Conservation (phyloP, 148 eudicot species). For the Cornus kousa region DNA sequence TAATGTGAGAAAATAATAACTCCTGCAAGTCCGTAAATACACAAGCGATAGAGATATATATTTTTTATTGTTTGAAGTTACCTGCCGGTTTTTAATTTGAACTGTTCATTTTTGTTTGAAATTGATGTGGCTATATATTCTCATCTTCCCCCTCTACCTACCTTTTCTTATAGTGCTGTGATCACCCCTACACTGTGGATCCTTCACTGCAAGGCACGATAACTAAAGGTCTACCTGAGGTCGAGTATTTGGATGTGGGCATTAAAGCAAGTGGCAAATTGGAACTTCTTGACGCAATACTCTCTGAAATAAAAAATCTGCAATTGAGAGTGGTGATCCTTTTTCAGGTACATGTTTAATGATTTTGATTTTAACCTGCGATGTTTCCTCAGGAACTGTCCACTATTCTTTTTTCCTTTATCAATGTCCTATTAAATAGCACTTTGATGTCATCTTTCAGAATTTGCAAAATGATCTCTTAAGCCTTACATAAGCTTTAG, state of each 20-base stretch:
- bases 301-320: constrained; percentile 47
- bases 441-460: not conserved
- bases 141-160: no score
- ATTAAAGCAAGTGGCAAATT: constrained; percentile 86
- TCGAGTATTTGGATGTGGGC: constrained; percentile 52
- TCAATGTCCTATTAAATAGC: not conserved
- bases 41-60: not conserved
- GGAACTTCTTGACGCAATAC: constrained; percentile 60
- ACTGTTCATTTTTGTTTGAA: no score
- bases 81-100: not conserved
- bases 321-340: constrained; percentile 56
- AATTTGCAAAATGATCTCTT: not conserved
- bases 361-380: not conserved
- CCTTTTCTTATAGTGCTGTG: constrained; percentile 63
- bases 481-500: no score
- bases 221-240: constrained; percentile 35
- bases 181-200: constrained; percentile 79
- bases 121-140: no score
- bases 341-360: constrained; percentile 51
- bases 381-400: not conserved
- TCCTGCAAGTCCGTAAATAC: not conserved
- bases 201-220: constrained; percentile 38
- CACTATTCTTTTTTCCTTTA: not conserved
- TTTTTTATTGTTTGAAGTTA: not conserved
- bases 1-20: not conserved